Evolutionary conservation across 2,329 filamentous ascomycete genomes (phyloP).

Genomic region (Exophiala bonariae): DNA sequence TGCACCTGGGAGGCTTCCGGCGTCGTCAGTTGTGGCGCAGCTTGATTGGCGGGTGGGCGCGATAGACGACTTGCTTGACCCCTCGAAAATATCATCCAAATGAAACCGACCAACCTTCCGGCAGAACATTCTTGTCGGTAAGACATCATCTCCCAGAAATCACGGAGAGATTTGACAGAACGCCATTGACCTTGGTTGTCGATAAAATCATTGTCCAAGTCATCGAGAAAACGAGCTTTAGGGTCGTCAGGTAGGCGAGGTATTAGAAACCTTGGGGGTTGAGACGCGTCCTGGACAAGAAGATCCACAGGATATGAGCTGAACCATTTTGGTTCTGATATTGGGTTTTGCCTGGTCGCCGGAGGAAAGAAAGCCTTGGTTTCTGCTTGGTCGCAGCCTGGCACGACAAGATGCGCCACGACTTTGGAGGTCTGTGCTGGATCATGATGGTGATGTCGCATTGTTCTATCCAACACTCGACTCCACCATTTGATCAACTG

Average conservation of each 20-base stretch:
- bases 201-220: constrained; percentile 80
- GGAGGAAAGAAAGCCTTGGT: constrained; percentile 75
- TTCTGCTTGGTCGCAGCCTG: constrained; percentile 80
- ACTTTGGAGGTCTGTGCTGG: constrained; percentile 39
- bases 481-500: constrained; percentile 97
- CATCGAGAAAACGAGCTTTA: constrained; percentile 83
- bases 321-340: constrained; percentile 45
- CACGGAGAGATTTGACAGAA: constrained; percentile 77
- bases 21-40: neutral
- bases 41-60: neutral
- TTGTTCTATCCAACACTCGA: constrained; percentile 74
- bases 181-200: constrained; percentile 71
- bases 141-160: constrained; percentile 99
- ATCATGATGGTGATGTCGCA: constrained; percentile 41
- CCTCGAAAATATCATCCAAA: constrained; percentile 84
- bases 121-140: constrained; percentile 94
- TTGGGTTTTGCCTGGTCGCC: constrained; percentile 40
- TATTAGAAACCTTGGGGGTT: constrained; percentile 77
- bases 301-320: constrained; percentile 68
- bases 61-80: constrained; percentile 31
- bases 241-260: constrained; percentile 94
- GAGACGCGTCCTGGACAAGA: constrained; percentile 62
- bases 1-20: constrained; percentile 9
- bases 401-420: constrained; percentile 83
- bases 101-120: constrained; percentile 86